Percentiles rank a stretch among this genome's conserved stretches.
Evolutionary conservation across 306 rosid species (phyloP).

Genomic region (Mucuna pruriens): DNA sequence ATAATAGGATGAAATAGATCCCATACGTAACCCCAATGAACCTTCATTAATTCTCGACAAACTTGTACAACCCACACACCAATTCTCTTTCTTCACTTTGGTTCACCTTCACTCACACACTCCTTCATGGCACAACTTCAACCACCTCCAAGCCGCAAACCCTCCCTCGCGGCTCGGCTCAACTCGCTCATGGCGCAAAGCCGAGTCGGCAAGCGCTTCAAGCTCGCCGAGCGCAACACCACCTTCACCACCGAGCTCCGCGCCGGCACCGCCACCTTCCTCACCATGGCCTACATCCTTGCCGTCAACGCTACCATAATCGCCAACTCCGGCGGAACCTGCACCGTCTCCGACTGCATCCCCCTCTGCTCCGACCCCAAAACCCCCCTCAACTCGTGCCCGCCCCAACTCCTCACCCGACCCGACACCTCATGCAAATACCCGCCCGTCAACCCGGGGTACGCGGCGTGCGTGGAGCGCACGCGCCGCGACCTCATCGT

Average conservation of each 20-base stretch:
- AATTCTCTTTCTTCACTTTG: background rate
- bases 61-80: background rate
- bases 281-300: conserved; percentile 95
- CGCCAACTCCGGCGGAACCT: conserved; percentile 83
- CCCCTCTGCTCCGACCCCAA: conserved; percentile 66
- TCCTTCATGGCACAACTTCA: background rate
- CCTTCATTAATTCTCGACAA: background rate
- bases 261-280: conserved; percentile 87
- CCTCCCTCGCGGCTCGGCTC: conserved; percentile 44
- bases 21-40: conserved; percentile 2
- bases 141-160: background rate
- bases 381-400: conserved; percentile 40
- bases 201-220: conserved; percentile 70
- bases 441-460: conserved; percentile 84
- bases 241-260: conserved; percentile 90
- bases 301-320: conserved; percentile 89
- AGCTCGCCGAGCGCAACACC: conserved; percentile 69
- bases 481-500: conserved; percentile 77
- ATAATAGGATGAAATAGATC: conserved; percentile 20
- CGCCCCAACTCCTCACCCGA: conserved; percentile 44
- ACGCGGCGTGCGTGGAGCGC: conserved; percentile 58
- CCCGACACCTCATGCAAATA: conserved; percentile 67
- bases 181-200: conserved; percentile 48
- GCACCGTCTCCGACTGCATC: conserved; percentile 65
- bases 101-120: background rate